Conservation (phyloP, 148 eudicot genomes). For the Arctostaphylos glauca region DNA sequence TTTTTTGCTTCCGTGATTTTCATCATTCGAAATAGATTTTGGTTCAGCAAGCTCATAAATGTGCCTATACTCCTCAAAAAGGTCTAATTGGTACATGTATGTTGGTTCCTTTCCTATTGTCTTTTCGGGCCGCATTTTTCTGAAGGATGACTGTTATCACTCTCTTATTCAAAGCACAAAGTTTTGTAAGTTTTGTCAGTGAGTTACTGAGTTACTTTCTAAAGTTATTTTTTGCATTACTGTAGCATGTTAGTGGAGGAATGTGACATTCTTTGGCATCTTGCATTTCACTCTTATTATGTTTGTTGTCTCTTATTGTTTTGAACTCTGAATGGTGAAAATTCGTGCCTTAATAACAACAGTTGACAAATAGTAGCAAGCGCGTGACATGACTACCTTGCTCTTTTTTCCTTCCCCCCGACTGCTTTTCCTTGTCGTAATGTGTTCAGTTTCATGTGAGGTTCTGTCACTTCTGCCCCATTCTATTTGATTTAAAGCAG, state of each 20-base stretch:
- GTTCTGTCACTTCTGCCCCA: constrained; percentile 1
- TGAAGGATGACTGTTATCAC: not conserved
- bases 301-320: no score
- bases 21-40: not conserved
- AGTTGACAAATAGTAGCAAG: no score
- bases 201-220: not conserved
- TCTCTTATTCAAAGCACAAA: not conserved
- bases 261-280: no score
- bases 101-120: not conserved
- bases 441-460: not conserved
- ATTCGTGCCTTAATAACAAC: no score
- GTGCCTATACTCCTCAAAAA: not conserved
- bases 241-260: not conserved
- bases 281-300: no score
- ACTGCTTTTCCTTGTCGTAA: not conserved
- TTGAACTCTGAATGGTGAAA: no score
- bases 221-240: not conserved
- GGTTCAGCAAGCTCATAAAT: not conserved
- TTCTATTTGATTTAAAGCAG: not conserved
- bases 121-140: not conserved
- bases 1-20: not conserved
- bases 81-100: not conserved
- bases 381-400: no score
- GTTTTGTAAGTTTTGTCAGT: not conserved
- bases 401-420: not conserved